Conservation (phyloP, 352 stramenopile genomes). For the Phytophthora capsici region DNA sequence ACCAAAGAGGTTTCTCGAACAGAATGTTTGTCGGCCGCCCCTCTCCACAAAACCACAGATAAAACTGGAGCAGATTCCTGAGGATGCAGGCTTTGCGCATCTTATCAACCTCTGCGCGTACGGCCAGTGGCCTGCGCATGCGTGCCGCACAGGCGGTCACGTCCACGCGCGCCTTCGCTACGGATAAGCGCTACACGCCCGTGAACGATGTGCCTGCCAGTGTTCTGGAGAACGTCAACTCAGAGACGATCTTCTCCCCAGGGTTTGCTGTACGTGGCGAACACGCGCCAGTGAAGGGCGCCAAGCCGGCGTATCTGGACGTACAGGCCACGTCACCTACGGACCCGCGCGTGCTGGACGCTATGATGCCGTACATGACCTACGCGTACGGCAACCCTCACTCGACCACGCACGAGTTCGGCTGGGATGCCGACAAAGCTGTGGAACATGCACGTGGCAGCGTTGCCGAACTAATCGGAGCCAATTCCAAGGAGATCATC, state of each 20-base stretch:
- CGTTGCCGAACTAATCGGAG: conserved; percentile 95
- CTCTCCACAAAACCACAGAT: conserved; percentile 23
- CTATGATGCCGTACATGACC: conserved; percentile 98
- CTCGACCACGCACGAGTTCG: conserved; percentile 98
- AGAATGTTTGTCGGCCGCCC: conserved; percentile 3
- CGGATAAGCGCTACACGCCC: conserved; percentile 85
- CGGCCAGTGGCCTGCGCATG: conserved; percentile 8
- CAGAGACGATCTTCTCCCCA: conserved; percentile 82
- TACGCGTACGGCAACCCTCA: conserved; percentile 98
- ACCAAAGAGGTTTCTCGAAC: background rate
- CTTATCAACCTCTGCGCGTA: conserved; percentile 13
- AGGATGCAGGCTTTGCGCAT: conserved; percentile 39
- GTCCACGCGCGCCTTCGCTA: conserved; percentile 37
- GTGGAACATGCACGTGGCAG: conserved; percentile 91
- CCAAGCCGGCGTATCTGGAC: conserved; percentile 94
- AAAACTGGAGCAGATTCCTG: conserved; percentile 13
- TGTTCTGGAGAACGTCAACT: conserved; percentile 84
- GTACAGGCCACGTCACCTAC: conserved; percentile 98
- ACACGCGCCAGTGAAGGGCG: conserved; percentile 59
- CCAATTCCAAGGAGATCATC: conserved; percentile 98
- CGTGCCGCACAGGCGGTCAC: conserved; percentile 3
- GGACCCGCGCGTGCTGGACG: conserved; percentile 98
- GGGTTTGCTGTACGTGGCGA: conserved; percentile 81
- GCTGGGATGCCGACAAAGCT: conserved; percentile 97
- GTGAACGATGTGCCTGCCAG: conserved; percentile 86